Base-by-base conservation (phyloP, 495 filamentous ascomycete genomes). In the Aspergillus cristatus region DNA sequence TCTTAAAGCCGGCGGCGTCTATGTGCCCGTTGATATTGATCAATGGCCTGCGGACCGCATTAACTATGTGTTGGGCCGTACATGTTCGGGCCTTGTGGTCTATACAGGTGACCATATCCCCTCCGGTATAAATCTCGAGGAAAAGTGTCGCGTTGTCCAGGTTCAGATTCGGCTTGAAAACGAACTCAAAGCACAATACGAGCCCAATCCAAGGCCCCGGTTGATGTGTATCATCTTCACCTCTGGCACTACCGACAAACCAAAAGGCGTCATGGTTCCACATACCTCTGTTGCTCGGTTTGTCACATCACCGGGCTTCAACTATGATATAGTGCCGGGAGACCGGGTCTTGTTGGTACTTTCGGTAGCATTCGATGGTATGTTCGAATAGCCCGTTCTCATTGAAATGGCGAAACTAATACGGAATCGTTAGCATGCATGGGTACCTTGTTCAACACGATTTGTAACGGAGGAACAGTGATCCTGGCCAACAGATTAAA, bases 1-100 rank as follows among this genome's bases (percentile, higher is more conserved):
- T 14, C 20, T 54, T 3, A 41, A 38, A 22, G 33, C 41, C 16
- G 45, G 54, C 18, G 54, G 47, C 5, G 46, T 44, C 34, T 57
- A 51, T 38, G 51, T 54, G 7, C 54, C 54, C 22, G 42, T 57
- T 11, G 54, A 57, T 28, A 17, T 44, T 20, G 45, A 46, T 25
- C 36, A 36, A 22, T 57, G 54, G 54, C 37, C 38, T 11, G n/a
- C 42, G 28, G 50, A 53, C 3, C 37, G 40, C 7, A 46, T 48
- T 15, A n/a, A 45, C 5, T 28, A 40, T 12, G 44, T 50, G 13
- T 18, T 56, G 7, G 18, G 18, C 11, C 8, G 22, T 12, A 15
- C 17, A 7, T 11, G 28, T 8, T 10, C 35, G 8, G 15, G 17
- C n/a, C 13, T 37, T 5, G 13, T 37, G 14, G 35, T 37, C n/a